These are phyloP conservation scores for Edaphochlamys debaryana DNA, from an alignment of 139 green algal genomes.

Conservation along the genomic window DNA sequence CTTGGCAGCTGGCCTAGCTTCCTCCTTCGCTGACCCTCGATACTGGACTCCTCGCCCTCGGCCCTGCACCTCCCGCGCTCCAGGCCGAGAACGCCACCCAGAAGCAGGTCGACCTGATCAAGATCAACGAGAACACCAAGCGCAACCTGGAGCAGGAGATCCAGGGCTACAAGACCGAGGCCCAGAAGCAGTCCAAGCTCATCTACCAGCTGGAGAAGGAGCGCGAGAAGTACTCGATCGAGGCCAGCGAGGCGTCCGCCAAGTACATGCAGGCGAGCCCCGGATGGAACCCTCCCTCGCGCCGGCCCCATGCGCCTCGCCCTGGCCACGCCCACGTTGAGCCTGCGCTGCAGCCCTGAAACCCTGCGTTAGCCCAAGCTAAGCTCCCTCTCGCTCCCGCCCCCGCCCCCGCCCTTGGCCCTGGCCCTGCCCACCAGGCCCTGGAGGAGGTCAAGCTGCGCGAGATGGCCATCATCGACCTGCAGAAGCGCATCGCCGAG, in stretches of 20 bases:
- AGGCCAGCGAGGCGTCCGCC: conserved; percentile 76
- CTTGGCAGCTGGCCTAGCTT: too few relatives aligned
- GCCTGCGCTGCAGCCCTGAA: too few relatives aligned
- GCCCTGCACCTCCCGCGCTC: background rate
- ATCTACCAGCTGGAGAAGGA: conserved; percentile 86
- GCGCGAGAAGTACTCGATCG: conserved; percentile 80
- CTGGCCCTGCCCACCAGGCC: conserved; percentile 46
- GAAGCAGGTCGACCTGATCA: conserved; percentile 87
- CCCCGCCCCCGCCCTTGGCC: too few relatives aligned
- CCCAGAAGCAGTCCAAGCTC: conserved; percentile 74
- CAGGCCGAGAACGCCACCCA: conserved; percentile 84
- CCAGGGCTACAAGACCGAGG: conserved; percentile 82
- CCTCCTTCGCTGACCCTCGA: too few relatives aligned
- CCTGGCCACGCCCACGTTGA: too few relatives aligned
- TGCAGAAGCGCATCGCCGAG: conserved; percentile 91
- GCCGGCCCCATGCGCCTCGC: too few relatives aligned
- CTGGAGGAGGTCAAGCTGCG: conserved; percentile 90
- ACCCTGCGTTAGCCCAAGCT: too few relatives aligned
- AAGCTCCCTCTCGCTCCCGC: too few relatives aligned
- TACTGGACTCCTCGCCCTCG: too few relatives aligned
- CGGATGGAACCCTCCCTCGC: background rate
- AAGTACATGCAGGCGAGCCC: conserved; percentile 76
- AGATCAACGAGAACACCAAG: conserved; percentile 88
- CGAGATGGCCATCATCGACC: conserved; percentile 88
- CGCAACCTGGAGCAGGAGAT: conserved; percentile 92